Evolutionary conservation across 176 grass and related monocot genomes (phyloP), one percentile per base, ranked within the genome.

Genomic region (Aechmea fasciata): DNA sequence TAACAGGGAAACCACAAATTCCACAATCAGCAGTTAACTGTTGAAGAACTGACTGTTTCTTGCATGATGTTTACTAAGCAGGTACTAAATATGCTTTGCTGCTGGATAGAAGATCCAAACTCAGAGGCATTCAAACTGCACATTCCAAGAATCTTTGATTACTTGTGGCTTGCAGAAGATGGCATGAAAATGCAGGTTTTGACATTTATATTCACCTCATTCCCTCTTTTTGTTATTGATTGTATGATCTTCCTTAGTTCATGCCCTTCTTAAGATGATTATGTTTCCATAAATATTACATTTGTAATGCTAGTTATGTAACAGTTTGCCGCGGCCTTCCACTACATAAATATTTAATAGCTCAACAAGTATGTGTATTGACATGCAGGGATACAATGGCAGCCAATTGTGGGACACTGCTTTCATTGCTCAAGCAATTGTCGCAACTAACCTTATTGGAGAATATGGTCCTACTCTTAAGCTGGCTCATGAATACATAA

Each of bases 101-200:
- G 92, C 73, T 96, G 92, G 92, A 84, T 91, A 53, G 92, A 96
- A 81, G 92, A 96, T 74, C 80, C 92, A 79, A 96, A 81, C 51
- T 96, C 92, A 47, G 88, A 96, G 71, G 83, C 88, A 73, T 96
- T 91, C 69, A 96, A 96, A 64, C 77, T 89, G 14, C 92, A 96
- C 50, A 77, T 96, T 66, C 92, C 88, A 68, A 74, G 92, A 78
- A 48, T 96, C 51, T 67, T 79, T 49, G 92, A 91, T 67, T 96
- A 83, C 77, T 66, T 96, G 24, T 96, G 92, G 92, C 3, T 96
- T 83, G 92, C 92, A 74, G 92, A 96, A 91, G 92, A 96, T 86
- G 92, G 92, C 71, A 89, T 96, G 92, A 96, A 96, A 73, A 91
- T 96, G 92, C 83, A 91, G 85, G 90, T 95, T 18, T 64, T 49